Conservation (phyloP, 106 monocot species). For the Platanthera guangdongensis region DNA sequence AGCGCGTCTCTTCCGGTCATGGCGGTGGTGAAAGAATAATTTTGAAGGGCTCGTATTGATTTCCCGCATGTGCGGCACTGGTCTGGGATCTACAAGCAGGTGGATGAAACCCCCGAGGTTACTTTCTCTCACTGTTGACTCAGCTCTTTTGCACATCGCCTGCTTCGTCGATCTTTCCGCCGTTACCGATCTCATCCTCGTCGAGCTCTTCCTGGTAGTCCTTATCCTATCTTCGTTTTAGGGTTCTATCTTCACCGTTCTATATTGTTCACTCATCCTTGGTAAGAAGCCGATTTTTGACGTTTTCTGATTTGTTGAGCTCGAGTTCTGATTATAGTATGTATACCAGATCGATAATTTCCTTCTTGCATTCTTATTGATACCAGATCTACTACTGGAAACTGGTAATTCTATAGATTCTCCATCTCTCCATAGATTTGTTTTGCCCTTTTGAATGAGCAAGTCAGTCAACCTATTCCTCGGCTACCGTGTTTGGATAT, state of each 20-base stretch:
- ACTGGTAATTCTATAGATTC: background rate
- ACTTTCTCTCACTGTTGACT: slow-evolving; percentile 62
- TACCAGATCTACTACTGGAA: background rate
- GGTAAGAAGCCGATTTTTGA: background rate
- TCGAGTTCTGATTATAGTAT: background rate
- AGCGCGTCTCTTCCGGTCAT: no score
- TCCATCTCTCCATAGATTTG: background rate
- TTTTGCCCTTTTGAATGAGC: background rate
- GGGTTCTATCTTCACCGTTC: background rate
- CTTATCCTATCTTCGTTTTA: background rate
- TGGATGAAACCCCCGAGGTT: slow-evolving; percentile 36
- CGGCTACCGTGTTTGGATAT: background rate
- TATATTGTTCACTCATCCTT: background rate
- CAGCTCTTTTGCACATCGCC: slow-evolving; percentile 45
- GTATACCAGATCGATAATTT: background rate
- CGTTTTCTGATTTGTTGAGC: background rate
- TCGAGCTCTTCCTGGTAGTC: slow-evolving; percentile 56
- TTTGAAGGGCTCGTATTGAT: no score
- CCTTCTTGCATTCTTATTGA: background rate
- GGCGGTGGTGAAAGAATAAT: no score
- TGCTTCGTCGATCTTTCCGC: slow-evolving; percentile 61
- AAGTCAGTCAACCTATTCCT: background rate
- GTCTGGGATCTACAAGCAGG: background rate
- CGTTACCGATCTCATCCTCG: slow-evolving; percentile 51
- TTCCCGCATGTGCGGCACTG: background rate